Percentiles rank a stretch among this genome's conserved stretches.
phyloP scores from a whole-genome alignment of 2,329 filamentous ascomycete species.

The Geosmithia morbida region DNA sequence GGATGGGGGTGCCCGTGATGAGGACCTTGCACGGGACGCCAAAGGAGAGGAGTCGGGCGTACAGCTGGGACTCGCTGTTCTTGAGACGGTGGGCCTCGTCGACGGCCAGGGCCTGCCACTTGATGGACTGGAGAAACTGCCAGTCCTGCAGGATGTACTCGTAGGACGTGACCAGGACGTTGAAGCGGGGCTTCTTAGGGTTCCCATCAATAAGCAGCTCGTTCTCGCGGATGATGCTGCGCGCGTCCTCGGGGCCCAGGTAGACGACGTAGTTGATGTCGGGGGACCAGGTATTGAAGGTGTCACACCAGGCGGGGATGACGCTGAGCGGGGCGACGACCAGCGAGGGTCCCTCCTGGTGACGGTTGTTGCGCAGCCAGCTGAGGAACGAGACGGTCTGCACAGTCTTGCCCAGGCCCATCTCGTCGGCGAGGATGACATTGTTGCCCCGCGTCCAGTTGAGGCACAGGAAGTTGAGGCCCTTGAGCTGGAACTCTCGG shows the following conservation, averaged over 20 bases:
- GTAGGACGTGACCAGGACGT: constrained; percentile 94
- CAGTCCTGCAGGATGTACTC: constrained; percentile 87
- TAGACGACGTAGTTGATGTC: constrained; percentile 97
- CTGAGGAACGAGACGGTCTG: constrained; percentile 96
- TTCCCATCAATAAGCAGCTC: constrained; percentile 82
- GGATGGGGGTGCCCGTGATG: constrained; percentile 93
- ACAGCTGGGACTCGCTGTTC: constrained; percentile 89
- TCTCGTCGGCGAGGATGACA: constrained; percentile 94
- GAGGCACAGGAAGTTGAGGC: constrained; percentile 87
- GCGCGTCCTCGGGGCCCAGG: constrained; percentile 75
- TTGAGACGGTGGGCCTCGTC: constrained; percentile 96
- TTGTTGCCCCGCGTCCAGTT: constrained; percentile 94
- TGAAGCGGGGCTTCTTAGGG: constrained; percentile 82
- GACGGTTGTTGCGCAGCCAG: constrained; percentile 82
- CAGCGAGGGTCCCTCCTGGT: constrained; percentile 86
- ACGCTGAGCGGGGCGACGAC: constrained; percentile 96
- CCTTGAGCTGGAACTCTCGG: constrained; percentile 84
- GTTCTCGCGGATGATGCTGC: constrained; percentile 77
- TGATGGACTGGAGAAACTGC: constrained; percentile 73
- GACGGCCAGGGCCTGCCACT: constrained; percentile 94
- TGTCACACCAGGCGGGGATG: constrained; percentile 96
- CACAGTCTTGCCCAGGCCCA: constrained; percentile 96
- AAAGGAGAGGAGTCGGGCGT: constrained; percentile 72
- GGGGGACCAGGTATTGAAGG: constrained; percentile 90
- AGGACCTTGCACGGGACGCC: constrained; percentile 77